A percentile compares a stretch with the other conserved stretches of the same genome.
Conservation (phyloP, 2,329 filamentous ascomycete species). For the Thelonectria discophora region DNA sequence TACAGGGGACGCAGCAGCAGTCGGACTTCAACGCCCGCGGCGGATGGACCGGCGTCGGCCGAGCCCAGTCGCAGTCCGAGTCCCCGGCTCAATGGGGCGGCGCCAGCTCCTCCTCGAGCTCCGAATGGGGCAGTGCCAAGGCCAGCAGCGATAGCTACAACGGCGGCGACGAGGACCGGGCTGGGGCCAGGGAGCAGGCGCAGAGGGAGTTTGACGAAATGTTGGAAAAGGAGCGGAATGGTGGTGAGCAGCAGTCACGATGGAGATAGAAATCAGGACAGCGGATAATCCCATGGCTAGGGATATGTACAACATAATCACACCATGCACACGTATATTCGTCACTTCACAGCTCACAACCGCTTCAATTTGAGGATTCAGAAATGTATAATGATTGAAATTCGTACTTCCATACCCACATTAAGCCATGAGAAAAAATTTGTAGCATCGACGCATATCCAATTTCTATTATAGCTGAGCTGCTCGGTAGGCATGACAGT, state of each 20-base stretch:
- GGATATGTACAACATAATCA: too few relatives aligned
- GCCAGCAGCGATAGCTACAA: conserved; percentile 50
- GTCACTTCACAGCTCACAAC: not conserved
- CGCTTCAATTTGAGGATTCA: not conserved
- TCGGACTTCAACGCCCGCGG: conserved; percentile 25
- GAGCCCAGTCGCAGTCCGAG: conserved; percentile 17
- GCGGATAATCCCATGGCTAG: not conserved
- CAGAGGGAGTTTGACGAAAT: conserved; percentile 62
- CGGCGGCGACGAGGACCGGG: conserved; percentile 49
- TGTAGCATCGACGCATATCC: conserved; percentile 1
- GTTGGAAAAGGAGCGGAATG: conserved; percentile 55
- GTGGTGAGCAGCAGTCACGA: conserved; percentile 43
- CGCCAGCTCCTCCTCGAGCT: conserved; percentile 39
- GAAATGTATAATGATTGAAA: not conserved
- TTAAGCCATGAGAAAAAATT: not conserved
- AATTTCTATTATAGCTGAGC: not conserved
- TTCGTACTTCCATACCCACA: not conserved
- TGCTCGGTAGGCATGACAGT: too few relatives aligned
- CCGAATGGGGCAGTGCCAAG: conserved; percentile 22
- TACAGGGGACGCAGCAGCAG: conserved; percentile 32
- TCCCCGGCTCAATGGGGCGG: conserved; percentile 40
- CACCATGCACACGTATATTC: not conserved
- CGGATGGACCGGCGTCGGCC: conserved; percentile 26
- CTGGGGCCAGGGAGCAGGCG: conserved; percentile 54
- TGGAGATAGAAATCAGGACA: conserved; percentile 25